Evolutionary conservation across 202 grass and related monocot species (phyloP).

Genomic region (Dendrocalamus latiflorus): DNA sequence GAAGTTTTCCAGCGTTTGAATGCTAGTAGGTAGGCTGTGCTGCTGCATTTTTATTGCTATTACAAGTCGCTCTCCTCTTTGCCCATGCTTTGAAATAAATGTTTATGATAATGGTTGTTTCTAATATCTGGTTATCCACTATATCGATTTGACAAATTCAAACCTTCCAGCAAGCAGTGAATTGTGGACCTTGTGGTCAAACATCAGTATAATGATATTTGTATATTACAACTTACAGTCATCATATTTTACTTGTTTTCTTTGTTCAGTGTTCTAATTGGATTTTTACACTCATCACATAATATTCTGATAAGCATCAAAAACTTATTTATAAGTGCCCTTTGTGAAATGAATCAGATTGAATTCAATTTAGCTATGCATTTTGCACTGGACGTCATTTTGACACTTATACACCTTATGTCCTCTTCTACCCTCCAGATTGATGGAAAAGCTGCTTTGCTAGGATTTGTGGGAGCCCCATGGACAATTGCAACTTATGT

Average conservation of each 20-base stretch:
- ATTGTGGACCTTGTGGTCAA: conserved; percentile 2
- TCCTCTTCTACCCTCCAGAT: conserved; percentile 53
- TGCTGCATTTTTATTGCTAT: not conserved
- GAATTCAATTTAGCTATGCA: not conserved
- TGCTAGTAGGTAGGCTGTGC: not conserved
- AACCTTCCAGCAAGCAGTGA: not conserved
- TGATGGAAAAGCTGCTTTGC: conserved; percentile 69
- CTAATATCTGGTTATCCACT: not conserved
- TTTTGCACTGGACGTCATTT: not conserved
- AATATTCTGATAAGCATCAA: conserved; percentile 10
- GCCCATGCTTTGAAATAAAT: conserved; percentile 11
- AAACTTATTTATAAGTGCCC: conserved; percentile 5
- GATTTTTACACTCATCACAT: not conserved
- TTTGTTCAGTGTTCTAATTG: not conserved
- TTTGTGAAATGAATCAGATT: not conserved
- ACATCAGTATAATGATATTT: not conserved
- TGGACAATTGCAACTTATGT: conserved; percentile 99
- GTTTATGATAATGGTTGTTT: not conserved
- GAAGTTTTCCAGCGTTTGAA: not conserved
- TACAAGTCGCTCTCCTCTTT: not conserved
- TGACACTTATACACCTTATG: conserved; percentile 26
- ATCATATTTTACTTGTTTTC: not conserved
- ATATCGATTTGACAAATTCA: not conserved
- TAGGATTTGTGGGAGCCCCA: conserved; percentile 96
- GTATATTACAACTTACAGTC: not conserved